These are phyloP conservation scores for Sporopachydermia lactativora DNA, from an alignment of 805 yeast genomes.

Conservation along the genomic window DNA sequence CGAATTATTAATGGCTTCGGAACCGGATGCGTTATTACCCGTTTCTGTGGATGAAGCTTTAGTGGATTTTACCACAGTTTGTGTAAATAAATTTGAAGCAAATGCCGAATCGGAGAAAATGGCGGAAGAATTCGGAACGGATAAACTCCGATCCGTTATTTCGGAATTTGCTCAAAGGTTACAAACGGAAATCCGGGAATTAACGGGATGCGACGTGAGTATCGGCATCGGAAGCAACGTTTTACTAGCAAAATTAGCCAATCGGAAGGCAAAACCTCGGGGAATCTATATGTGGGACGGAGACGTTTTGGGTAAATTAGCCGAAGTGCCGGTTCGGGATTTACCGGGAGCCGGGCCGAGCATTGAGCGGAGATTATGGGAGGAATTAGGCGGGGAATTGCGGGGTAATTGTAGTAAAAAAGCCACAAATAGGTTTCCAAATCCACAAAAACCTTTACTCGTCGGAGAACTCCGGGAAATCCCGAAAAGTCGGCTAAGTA, in stretches of 20 bases:
- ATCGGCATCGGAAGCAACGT: constrained; percentile 69
- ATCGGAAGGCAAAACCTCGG: constrained; percentile 67
- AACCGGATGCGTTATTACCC: constrained; percentile 43
- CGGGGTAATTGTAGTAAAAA: constrained; percentile 3
- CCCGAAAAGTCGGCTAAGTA: constrained; percentile 24
- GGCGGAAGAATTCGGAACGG: constrained; percentile 11
- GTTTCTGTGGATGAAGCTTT: constrained; percentile 88
- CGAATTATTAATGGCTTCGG: constrained; percentile 33
- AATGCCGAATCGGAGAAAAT: constrained; percentile 12
- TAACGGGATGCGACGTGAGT: constrained; percentile 57
- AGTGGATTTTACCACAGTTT: constrained; percentile 39
- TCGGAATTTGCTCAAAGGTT: constrained; percentile 19
- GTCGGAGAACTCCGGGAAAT: constrained; percentile 27
- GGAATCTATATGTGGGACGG: constrained; percentile 34
- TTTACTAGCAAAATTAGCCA: constrained; percentile 61
- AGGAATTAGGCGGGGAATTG: constrained; percentile 15
- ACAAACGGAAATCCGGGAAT: constrained; percentile 24
- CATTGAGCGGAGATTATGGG: constrained; percentile 31
- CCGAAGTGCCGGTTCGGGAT: constrained; percentile 22
- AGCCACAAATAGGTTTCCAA: background rate
- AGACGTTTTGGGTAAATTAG: constrained; percentile 20
- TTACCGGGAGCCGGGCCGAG: constrained; percentile 29
- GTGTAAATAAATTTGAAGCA: constrained; percentile 3
- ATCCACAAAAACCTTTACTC: too few relatives aligned
- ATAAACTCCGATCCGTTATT: background rate